Evolutionary conservation across 2,329 filamentous ascomycete genomes (phyloP), one percentile per base, ranked within the genome.

Genomic region (Samsoniella hepiali): DNA sequence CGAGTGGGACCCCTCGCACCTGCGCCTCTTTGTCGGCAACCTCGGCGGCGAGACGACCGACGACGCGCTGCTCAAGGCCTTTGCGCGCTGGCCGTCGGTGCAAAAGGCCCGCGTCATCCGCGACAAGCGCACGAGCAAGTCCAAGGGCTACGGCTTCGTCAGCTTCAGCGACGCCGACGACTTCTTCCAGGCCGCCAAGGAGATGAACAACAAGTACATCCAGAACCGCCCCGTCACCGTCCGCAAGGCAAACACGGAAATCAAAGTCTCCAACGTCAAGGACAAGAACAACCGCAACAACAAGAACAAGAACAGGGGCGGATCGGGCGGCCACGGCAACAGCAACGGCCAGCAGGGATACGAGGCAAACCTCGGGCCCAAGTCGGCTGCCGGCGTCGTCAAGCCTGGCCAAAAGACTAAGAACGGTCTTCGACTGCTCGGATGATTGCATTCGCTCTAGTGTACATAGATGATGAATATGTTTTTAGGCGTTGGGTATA

Each of bases 161-260:
- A 95, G 91, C 76, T 98, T 99, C 78, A 90, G 88, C 70, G 91
- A 97, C 73, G 91, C 93, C 36, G 95, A 99, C 75, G 93, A 97
- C 72, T 98, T 96, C 75, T 98, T 99, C 81, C 87, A 91, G 71
- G 94, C 95, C 1, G 94, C 93, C 71, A 93, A 95, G 78, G 94
- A 98, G 79, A 98, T 98, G 95, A 91, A 97, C 72, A 93, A 93
- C 70, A 98, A 99, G 79, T 99, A 99, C 77, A 98, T 99, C 73
- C 94, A 96, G 71, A 97, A 93, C 74, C 95, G 98, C 76, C 95
- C 95, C 0, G 91, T 97, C 34, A 81, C 91, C 32, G 85, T 98
- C 68, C 88, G 91, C 75, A 91, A 95, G 75, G 92, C 91, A 68
- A 96, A 89, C 69, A 97, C 94, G 6, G 93, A 98, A 75, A 92